These are phyloP conservation scores for Beauveria sp. DNA, from an alignment of 2,329 filamentous ascomycete genomes.

Conservation along the genomic window DNA sequence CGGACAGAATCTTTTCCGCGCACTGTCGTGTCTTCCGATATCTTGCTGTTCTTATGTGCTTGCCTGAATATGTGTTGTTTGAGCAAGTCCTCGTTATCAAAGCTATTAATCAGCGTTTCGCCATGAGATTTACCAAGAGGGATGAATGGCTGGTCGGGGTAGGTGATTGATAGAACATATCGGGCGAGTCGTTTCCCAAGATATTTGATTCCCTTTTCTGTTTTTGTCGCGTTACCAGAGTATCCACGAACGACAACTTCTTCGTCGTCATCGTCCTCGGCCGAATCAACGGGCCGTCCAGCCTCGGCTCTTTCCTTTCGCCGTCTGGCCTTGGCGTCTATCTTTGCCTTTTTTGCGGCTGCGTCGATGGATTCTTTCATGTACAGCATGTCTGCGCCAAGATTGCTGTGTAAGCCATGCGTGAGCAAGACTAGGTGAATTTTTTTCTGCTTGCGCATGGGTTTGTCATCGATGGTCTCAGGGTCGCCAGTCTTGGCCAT, in stretches of 20 bases:
- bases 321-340: slow-evolving; percentile 57
- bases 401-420: slow-evolving; percentile 90
- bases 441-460: slow-evolving; percentile 56
- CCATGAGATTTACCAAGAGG: slow-evolving; percentile 50
- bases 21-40: slow-evolving; percentile 45
- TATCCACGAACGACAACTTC: slow-evolving; percentile 87
- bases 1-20: slow-evolving; percentile 40
- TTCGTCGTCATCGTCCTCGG: slow-evolving; percentile 57
- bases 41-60: slow-evolving; percentile 54
- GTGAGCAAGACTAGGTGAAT: slow-evolving; percentile 89
- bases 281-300: slow-evolving; percentile 17
- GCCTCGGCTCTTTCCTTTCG: slow-evolving; percentile 35
- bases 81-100: slow-evolving; percentile 34
- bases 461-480: slow-evolving; percentile 19
- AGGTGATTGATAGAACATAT: slow-evolving; percentile 82
- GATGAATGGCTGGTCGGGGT: slow-evolving; percentile 84
- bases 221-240: slow-evolving; percentile 80
- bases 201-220: slow-evolving; percentile 94
- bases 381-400: slow-evolving; percentile 93
- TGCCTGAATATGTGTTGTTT: slow-evolving; percentile 35
- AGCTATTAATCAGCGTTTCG: slow-evolving; percentile 32
- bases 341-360: slow-evolving; percentile 64
- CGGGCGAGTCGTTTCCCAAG: slow-evolving; percentile 89
- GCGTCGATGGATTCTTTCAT: slow-evolving; percentile 95
- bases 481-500: slow-evolving; percentile 25